Conservation (phyloP, 108 stramenopile species). For the Conticribra guillardii region DNA sequence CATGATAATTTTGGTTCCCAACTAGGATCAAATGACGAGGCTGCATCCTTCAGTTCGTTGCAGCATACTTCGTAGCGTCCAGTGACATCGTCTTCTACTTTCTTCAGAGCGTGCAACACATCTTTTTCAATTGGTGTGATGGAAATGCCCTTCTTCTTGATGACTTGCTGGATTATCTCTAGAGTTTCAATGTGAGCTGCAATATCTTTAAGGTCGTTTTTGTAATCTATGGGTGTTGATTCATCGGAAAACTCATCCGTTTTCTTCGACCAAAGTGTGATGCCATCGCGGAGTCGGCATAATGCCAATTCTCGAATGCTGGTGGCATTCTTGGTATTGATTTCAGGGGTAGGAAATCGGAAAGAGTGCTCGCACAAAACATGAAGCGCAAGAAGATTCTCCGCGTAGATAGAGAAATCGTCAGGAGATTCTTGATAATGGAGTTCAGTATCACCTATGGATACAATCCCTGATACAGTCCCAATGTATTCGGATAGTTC, state of each 20-base stretch:
- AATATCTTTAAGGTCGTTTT: slow-evolving; percentile 17
- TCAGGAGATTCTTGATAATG: slow-evolving; percentile 10
- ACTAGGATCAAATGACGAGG: not conserved
- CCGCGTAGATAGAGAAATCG: slow-evolving; percentile 13
- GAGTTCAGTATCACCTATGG: slow-evolving; percentile 15
- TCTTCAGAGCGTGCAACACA: not conserved
- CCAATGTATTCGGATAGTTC: slow-evolving; percentile 1
- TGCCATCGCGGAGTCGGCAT: not conserved
- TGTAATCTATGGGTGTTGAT: not conserved
- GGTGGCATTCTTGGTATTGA: not conserved
- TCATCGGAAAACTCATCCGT: slow-evolving; percentile 13
- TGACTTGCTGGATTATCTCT: slow-evolving; percentile 8
- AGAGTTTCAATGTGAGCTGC: slow-evolving; percentile 3
- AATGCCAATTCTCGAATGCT: slow-evolving; percentile 7
- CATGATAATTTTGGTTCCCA: slow-evolving; percentile 17
- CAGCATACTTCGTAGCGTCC: slow-evolving; percentile 2
- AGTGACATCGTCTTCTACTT: slow-evolving; percentile 10
- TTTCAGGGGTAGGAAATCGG: slow-evolving; percentile 6
- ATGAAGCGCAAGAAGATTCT: slow-evolving; percentile 8
- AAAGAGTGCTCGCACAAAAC: slow-evolving; percentile 16
- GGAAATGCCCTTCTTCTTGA: not conserved
- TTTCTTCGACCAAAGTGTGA: slow-evolving; percentile 11
- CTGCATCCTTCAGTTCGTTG: slow-evolving; percentile 11
- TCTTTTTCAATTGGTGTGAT: slow-evolving; percentile 5
- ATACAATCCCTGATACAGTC: slow-evolving; percentile 2